Evolutionary conservation across 139 green algal species (phyloP).

Genomic region (Chlamydomonas sp.): DNA sequence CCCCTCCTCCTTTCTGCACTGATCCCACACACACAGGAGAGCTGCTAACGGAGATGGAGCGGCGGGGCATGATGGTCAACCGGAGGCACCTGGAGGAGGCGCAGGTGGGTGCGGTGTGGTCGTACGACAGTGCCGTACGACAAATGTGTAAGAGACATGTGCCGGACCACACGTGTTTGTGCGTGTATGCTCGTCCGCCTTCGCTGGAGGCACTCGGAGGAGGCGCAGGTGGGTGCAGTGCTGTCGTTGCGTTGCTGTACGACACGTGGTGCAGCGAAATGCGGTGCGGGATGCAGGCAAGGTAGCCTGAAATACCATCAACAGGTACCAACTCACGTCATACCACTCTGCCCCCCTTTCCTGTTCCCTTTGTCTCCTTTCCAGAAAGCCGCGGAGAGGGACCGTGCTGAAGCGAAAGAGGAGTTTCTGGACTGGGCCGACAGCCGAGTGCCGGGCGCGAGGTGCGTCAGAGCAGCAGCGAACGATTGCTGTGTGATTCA

Average conservation of each 20-base stretch:
- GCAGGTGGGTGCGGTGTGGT: background rate
- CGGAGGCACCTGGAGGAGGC: slow-evolving; percentile 58
- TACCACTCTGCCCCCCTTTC: too few relatives aligned
- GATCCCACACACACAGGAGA: slow-evolving; percentile 58
- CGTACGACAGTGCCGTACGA: too few relatives aligned
- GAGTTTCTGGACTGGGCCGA: slow-evolving; percentile 83
- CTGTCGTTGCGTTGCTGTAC: too few relatives aligned
- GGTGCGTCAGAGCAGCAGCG: background rate
- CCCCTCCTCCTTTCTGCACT: slow-evolving; percentile 63
- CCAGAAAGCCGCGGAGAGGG: slow-evolving; percentile 45
- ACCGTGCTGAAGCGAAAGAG: slow-evolving; percentile 64
- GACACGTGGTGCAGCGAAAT: too few relatives aligned
- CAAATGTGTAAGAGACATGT: too few relatives aligned
- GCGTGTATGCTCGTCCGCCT: too few relatives aligned
- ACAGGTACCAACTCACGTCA: too few relatives aligned
- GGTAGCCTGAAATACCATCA: too few relatives aligned
- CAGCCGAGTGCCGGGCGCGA: slow-evolving; percentile 40
- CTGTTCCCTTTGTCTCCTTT: too few relatives aligned
- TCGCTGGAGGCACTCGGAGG: background rate
- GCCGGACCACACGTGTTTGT: too few relatives aligned
- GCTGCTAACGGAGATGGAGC: slow-evolving; percentile 96
- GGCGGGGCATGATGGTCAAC: slow-evolving; percentile 55
- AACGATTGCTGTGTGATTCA: too few relatives aligned
- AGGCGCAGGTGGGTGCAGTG: background rate
- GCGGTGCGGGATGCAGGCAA: too few relatives aligned